Percentiles rank a stretch among this genome's conserved stretches.
phyloP scores from a whole-genome alignment of 352 stramenopile species.

The Pythium plurisporium region DNA sequence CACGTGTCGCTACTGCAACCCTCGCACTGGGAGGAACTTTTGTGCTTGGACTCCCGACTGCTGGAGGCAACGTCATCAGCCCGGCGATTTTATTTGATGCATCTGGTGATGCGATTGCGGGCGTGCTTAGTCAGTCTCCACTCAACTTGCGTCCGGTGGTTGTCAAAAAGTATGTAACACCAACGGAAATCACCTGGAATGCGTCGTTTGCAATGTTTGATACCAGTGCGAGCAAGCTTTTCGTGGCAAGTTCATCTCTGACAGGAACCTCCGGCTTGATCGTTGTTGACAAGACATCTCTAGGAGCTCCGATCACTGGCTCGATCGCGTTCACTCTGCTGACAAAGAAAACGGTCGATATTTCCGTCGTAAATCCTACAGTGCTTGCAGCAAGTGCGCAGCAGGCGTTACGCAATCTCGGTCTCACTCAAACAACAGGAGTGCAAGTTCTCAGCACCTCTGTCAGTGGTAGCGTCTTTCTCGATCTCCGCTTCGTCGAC shows the following conservation, averaged over 20 bases:
- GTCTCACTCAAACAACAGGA: slow-evolving; percentile 1
- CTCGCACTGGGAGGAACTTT: slow-evolving; percentile 22
- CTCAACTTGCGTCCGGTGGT: slow-evolving; percentile 19
- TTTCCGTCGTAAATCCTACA: neutral
- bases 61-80: neutral
- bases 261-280: slow-evolving; percentile 22
- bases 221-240: slow-evolving; percentile 8
- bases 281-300: slow-evolving; percentile 18
- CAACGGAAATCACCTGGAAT: slow-evolving; percentile 26
- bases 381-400: slow-evolving; percentile 1
- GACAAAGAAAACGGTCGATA: slow-evolving; percentile 2
- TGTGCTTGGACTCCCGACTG: slow-evolving; percentile 18
- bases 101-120: slow-evolving; percentile 8
- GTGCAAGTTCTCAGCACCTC: neutral
- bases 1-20: slow-evolving; percentile 8
- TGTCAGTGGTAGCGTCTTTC: neutral
- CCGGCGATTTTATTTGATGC: slow-evolving; percentile 14
- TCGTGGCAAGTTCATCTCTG: slow-evolving; percentile 18
- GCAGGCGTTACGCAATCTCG: slow-evolving; percentile 13
- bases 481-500: slow-evolving; percentile 23
- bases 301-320: slow-evolving; percentile 16
- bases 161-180: slow-evolving; percentile 20
- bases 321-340: slow-evolving; percentile 22
- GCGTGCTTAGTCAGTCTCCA: slow-evolving; percentile 4
- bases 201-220: slow-evolving; percentile 33